These are phyloP conservation scores for Flaveria brownii DNA, from an alignment of 129 eudicot genomes.

Conservation along the genomic window DNA sequence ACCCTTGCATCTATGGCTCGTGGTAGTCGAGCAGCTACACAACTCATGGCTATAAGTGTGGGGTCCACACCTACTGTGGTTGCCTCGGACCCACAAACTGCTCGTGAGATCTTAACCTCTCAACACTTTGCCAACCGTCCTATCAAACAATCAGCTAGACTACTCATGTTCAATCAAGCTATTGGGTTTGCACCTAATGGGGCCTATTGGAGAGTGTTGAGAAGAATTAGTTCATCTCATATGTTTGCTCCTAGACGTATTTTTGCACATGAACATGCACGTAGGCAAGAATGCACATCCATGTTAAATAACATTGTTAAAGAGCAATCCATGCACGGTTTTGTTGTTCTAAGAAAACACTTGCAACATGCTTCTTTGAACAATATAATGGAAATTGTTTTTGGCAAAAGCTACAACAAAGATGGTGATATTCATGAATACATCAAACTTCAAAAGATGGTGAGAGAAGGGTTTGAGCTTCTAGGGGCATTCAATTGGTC, in stretches of 20 bases:
- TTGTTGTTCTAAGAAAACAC: conserved; percentile 45
- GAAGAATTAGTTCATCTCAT: conserved; percentile 57
- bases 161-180: conserved; percentile 69
- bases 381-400: conserved; percentile 60
- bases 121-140: conserved; percentile 68
- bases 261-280: conserved; percentile 43
- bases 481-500: conserved; percentile 75
- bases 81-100: conserved; percentile 54
- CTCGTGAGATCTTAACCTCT: conserved; percentile 60
- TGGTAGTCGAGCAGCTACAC: conserved; percentile 32
- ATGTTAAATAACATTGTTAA: conserved; percentile 41
- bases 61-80: conserved; percentile 63
- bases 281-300: conserved; percentile 46
- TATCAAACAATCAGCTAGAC: conserved; percentile 60
- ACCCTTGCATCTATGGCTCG: conserved; percentile 51
- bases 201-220: conserved; percentile 60
- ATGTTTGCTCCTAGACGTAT: conserved; percentile 65
- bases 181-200: conserved; percentile 79
- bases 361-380: conserved; percentile 63
- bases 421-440: conserved; percentile 31
- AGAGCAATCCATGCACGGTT: conserved; percentile 41
- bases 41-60: conserved; percentile 74
- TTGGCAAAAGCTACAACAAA: conserved; percentile 56
- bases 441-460: conserved; percentile 48
- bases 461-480: conserved; percentile 67